Evolutionary conservation across 192 early-diverging fungal species (phyloP).

Genomic region (Gonapodya sp.): DNA sequence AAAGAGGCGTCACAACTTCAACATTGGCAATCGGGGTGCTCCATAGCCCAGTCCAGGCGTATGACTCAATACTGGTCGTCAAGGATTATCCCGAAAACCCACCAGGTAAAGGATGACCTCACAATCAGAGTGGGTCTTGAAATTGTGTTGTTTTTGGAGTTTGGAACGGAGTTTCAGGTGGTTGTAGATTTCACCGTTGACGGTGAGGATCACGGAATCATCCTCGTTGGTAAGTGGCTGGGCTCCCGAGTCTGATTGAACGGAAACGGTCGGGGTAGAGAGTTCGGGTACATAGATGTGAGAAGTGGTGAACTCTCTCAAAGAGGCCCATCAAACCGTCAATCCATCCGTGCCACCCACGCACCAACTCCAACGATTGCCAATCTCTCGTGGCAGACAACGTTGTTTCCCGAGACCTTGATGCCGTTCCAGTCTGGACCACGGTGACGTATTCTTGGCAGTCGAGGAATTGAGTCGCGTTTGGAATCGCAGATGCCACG

Average conservation of each 20-base stretch:
- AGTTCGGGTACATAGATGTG: no score
- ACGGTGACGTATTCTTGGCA: constrained; percentile 79
- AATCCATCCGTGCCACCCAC: no score
- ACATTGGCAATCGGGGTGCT: no score
- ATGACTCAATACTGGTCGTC: no score
- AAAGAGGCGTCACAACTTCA: no score
- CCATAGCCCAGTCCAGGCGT: no score
- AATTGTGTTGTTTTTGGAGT: constrained; percentile 60
- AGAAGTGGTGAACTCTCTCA: no score
- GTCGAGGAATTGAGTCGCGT: not conserved
- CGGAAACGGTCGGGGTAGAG: no score
- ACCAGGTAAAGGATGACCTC: constrained; percentile 92
- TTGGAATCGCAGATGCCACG: not conserved
- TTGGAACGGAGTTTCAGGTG: constrained; percentile 69
- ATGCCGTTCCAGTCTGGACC: constrained; percentile 99
- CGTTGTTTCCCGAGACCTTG: constrained; percentile 66
- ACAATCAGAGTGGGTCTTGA: constrained; percentile 98
- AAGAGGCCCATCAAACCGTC: no score
- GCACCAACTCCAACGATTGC: constrained; percentile 96
- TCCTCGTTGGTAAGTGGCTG: constrained; percentile 92
- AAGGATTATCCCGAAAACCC: no score
- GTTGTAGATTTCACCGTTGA: constrained; percentile 99
- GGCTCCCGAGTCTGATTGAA: constrained; percentile 69
- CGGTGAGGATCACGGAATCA: constrained; percentile 73
- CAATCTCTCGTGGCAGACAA: constrained; percentile 93